phyloP scores from a whole-genome alignment of 2,329 filamentous ascomycete species.

The Diaporthe australafricana region DNA sequence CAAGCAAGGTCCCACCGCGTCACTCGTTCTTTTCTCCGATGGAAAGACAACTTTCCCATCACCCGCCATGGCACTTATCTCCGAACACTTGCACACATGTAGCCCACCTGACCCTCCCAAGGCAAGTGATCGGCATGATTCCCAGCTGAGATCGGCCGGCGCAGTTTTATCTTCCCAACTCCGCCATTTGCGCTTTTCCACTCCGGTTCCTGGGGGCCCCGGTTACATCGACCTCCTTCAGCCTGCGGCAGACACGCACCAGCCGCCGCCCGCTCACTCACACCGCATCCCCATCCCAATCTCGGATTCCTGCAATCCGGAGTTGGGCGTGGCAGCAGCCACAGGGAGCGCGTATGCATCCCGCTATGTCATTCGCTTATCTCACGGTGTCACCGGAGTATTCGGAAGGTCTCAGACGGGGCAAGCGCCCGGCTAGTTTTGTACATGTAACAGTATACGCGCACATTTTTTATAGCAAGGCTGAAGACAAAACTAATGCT shows the following conservation, averaged over 20 bases:
- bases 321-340: background rate
- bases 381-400: no score
- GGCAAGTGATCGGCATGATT: constrained; percentile 3
- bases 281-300: background rate
- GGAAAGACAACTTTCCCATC: background rate
- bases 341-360: background rate
- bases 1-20: background rate
- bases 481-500: no score
- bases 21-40: background rate
- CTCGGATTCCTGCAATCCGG: background rate
- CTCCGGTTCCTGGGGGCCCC: no score
- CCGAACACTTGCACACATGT: constrained; percentile 21
- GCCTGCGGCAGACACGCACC: background rate
- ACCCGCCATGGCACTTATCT: constrained; percentile 7
- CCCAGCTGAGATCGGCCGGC: no score
- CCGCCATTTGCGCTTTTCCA: no score
- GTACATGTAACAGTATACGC: no score
- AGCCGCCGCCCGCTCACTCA: background rate
- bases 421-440: no score
- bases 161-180: background rate
- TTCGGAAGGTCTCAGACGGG: no score
- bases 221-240: background rate
- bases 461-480: no score
- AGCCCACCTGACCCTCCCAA: background rate
- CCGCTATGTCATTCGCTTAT: background rate